Conservation (phyloP, 2,329 filamentous ascomycete species). For the Alternaria ethzedia region DNA sequence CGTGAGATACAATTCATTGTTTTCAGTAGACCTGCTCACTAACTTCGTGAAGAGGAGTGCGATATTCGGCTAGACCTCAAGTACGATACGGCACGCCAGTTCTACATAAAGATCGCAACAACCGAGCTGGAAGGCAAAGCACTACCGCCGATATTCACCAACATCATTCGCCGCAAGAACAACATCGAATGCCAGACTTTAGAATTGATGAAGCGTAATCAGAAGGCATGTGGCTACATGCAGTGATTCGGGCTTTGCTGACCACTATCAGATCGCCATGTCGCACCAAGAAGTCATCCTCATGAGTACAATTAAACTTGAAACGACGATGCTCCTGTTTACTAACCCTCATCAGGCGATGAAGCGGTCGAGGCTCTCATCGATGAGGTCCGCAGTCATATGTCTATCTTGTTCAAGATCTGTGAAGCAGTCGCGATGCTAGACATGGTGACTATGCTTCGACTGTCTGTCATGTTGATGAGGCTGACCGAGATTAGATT, state of each 20-base stretch:
- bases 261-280: constrained; percentile 68
- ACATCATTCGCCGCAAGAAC: constrained; percentile 74
- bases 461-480: neutral
- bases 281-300: constrained; percentile 83
- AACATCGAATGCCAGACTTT: constrained; percentile 87
- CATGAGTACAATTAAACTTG: constrained; percentile 61
- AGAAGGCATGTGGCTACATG: constrained; percentile 40
- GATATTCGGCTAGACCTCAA: constrained; percentile 70
- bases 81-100: constrained; percentile 79
- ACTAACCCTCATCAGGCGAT: constrained; percentile 56
- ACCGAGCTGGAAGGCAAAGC: constrained; percentile 66
- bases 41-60: constrained; percentile 51
- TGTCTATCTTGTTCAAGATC: constrained; percentile 78
- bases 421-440: constrained; percentile 86
- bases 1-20: constrained; percentile 53
- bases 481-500: constrained; percentile 25
- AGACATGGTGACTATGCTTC: constrained; percentile 71
- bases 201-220: constrained; percentile 78
- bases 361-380: constrained; percentile 75
- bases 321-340: too few species aligned
- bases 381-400: constrained; percentile 71
- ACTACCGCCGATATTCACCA: constrained; percentile 77
- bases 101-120: constrained; percentile 73
- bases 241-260: neutral
- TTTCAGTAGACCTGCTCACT: neutral